phyloP scores from a whole-genome alignment of 495 filamentous ascomycete species.

The Aspergillus nanangensis region DNA sequence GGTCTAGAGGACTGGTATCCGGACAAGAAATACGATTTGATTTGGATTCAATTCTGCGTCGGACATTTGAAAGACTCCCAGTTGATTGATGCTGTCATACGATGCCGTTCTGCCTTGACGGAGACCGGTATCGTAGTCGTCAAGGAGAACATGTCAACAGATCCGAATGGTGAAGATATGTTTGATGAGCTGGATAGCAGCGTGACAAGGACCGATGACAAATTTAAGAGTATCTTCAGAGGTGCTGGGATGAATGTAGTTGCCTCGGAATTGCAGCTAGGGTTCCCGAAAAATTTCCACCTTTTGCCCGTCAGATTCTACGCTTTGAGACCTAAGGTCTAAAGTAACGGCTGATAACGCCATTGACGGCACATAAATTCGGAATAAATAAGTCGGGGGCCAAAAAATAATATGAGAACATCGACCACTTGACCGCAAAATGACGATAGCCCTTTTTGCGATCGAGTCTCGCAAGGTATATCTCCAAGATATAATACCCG shows the following conservation, averaged over 20 bases:
- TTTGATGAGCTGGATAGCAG: slow-evolving; percentile 73
- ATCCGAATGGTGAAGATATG: slow-evolving; percentile 49
- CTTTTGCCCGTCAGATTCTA: slow-evolving; percentile 67
- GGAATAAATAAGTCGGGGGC: too few species aligned
- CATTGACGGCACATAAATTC: too few species aligned
- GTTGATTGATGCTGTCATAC: slow-evolving; percentile 59
- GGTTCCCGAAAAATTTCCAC: slow-evolving; percentile 56
- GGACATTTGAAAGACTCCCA: slow-evolving; percentile 76
- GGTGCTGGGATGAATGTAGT: slow-evolving; percentile 62
- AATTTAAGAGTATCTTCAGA: slow-evolving; percentile 64
- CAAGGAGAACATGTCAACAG: slow-evolving; percentile 78
- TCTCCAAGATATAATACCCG: too few species aligned
- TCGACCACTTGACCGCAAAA: too few species aligned
- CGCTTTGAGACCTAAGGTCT: slow-evolving; percentile 42
- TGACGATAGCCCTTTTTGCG: too few species aligned
- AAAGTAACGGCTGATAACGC: too few species aligned
- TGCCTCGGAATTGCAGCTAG: slow-evolving; percentile 68
- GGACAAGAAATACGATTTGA: slow-evolving; percentile 46
- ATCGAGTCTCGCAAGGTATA: too few species aligned
- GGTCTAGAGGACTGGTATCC: slow-evolving; percentile 74
- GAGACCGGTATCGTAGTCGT: slow-evolving; percentile 58
- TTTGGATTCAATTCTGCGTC: slow-evolving; percentile 88
- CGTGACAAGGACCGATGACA: slow-evolving; percentile 69
- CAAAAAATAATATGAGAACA: too few species aligned
- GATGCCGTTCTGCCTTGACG: slow-evolving; percentile 53